phyloP scores from a whole-genome alignment of 805 yeast genomes.

The Kluyveromyces dobzhanskii region DNA sequence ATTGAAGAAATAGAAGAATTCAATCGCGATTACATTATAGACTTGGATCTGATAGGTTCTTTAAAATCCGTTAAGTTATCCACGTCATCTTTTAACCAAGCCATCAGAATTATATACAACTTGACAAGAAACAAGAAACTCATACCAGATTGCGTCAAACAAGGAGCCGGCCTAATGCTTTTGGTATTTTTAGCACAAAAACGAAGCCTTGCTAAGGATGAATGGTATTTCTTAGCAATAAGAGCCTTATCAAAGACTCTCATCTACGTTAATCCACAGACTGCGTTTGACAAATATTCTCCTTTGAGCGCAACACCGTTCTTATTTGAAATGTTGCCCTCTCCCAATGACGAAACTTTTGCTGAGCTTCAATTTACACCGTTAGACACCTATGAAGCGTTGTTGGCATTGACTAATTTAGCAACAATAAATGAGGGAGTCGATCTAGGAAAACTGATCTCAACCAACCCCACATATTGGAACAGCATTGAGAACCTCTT shows the following conservation, averaged over 20 bases:
- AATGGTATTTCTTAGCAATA: conserved; percentile 30
- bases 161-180: conserved; percentile 38
- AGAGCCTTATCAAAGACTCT: conserved; percentile 38
- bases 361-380: conserved; percentile 13
- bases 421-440: conserved; percentile 39
- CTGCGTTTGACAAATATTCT: conserved; percentile 36
- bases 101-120: conserved; percentile 27
- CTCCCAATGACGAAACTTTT: conserved; percentile 7
- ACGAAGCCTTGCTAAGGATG: conserved; percentile 8
- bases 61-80: conserved; percentile 12
- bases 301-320: conserved; percentile 36
- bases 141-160: conserved; percentile 31
- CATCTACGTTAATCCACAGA: conserved; percentile 38
- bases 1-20: conserved; percentile 17
- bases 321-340: conserved; percentile 35
- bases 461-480: conserved; percentile 36
- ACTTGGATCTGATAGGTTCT: conserved; percentile 15
- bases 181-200: conserved; percentile 30
- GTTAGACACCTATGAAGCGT: conserved; percentile 41
- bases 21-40: conserved; percentile 15
- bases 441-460: conserved; percentile 25
- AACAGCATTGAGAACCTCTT: conserved; percentile 36
- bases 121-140: conserved; percentile 16
- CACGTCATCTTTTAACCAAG: conserved; percentile 25
- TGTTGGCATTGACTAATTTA: conserved; percentile 61